Conservation (phyloP, 306 rosid species). For the Cicer pinnatifidum region DNA sequence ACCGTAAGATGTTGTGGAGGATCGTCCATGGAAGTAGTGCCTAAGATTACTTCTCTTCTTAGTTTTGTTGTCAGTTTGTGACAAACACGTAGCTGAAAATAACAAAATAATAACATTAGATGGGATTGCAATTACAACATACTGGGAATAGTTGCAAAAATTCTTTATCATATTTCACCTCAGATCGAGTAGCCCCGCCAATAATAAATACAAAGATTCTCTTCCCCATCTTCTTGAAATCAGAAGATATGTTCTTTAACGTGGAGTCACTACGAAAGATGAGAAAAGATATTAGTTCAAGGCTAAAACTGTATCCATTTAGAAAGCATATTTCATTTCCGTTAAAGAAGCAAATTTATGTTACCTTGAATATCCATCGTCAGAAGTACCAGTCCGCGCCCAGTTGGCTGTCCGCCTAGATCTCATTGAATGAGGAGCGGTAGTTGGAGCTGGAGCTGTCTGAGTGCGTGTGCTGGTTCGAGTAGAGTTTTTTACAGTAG, state of each 20-base stretch:
- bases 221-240: conserved; percentile 81
- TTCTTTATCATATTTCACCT: conserved; percentile 59
- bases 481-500: conserved; percentile 38
- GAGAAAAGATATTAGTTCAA: conserved; percentile 32
- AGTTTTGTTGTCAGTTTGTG: conserved; percentile 84
- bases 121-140: conserved; percentile 37
- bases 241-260: conserved; percentile 57
- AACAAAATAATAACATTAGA: conserved; percentile 30
- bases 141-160: conserved; percentile 10
- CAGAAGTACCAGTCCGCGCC: conserved; percentile 69
- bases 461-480: conserved; percentile 40
- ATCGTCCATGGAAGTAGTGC: conserved; percentile 75
- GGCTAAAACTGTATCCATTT: not conserved
- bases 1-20: conserved; percentile 82
- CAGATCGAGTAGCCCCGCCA: conserved; percentile 97
- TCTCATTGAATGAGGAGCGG: conserved; percentile 71
- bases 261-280: conserved; percentile 64
- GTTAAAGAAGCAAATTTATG: not conserved
- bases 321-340: conserved; percentile 16
- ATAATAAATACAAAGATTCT: conserved; percentile 81
- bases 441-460: conserved; percentile 44
- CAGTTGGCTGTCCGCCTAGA: conserved; percentile 93
- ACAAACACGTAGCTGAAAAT: conserved; percentile 86
- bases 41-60: conserved; percentile 84
- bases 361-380: conserved; percentile 90